Conservation (phyloP, 2,329 filamentous ascomycete genomes). For the Colletotrichum musicola region DNA sequence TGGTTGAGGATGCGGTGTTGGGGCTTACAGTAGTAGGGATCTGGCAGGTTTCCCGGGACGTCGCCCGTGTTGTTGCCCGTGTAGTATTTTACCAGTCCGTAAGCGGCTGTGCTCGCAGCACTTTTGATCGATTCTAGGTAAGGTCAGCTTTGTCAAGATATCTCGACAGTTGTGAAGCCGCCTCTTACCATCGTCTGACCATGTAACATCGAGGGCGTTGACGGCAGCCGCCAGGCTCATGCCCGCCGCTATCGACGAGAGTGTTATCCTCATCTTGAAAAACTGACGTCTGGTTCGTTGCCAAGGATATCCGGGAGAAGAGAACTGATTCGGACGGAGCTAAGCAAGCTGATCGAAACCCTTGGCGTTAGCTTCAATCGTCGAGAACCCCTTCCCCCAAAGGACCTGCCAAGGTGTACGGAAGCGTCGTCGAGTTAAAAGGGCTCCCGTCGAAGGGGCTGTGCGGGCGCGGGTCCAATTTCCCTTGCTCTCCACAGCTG, state of each 20-base stretch:
- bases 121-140: slow-evolving; percentile 49
- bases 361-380: slow-evolving; percentile 19
- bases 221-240: slow-evolving; percentile 15
- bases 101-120: slow-evolving; percentile 53
- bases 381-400: neutral
- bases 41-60: slow-evolving; percentile 67
- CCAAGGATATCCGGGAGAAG: neutral
- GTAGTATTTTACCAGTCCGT: slow-evolving; percentile 54
- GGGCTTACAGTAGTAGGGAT: slow-evolving; percentile 64
- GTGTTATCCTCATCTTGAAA: slow-evolving; percentile 20
- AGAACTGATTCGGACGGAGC: neutral
- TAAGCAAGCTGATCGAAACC: neutral
- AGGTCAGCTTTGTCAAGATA: neutral
- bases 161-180: neutral
- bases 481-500: slow-evolving; percentile 37
- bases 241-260: slow-evolving; percentile 1
- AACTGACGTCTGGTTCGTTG: neutral
- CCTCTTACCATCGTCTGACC: slow-evolving; percentile 17
- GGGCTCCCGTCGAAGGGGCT: slow-evolving; percentile 15
- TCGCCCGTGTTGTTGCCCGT: slow-evolving; percentile 71
- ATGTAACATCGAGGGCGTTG: slow-evolving; percentile 28
- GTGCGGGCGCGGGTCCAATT: slow-evolving; percentile 33
- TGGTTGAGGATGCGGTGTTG: slow-evolving; percentile 45
- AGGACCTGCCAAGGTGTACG: slow-evolving; percentile 11
- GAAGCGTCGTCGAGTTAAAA: slow-evolving; percentile 19